These are phyloP conservation scores for Fusarium sp. DNA, from an alignment of 2,329 filamentous ascomycete genomes.

Conservation along the genomic window DNA sequence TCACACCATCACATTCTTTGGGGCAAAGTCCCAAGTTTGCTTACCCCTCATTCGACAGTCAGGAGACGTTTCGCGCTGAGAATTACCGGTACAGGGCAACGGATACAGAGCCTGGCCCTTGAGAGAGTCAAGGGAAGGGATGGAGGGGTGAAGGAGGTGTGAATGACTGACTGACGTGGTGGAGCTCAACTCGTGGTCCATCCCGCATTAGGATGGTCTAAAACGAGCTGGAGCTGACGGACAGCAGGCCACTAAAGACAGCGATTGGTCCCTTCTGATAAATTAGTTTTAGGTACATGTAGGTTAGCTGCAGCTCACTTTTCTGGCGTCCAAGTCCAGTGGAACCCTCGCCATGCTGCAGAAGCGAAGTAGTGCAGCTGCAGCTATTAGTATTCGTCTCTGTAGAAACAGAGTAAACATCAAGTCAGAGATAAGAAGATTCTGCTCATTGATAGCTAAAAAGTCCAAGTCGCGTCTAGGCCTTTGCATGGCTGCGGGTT, in stretches of 20 bases:
- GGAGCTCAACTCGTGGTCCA: slow-evolving; percentile 40
- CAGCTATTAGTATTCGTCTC: slow-evolving; percentile 32
- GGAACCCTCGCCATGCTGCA: slow-evolving; percentile 21
- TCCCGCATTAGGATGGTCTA: slow-evolving; percentile 41
- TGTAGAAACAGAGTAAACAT: slow-evolving; percentile 34
- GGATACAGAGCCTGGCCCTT: slow-evolving; percentile 23
- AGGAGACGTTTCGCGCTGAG: slow-evolving; percentile 39
- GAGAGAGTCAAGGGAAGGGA: slow-evolving; percentile 13
- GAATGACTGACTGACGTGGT: slow-evolving; percentile 30
- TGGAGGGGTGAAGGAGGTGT: slow-evolving; percentile 40
- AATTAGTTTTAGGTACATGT: slow-evolving; percentile 33
- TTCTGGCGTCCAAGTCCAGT: slow-evolving; percentile 4
- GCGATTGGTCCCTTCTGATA: slow-evolving; percentile 44
- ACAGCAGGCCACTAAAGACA: slow-evolving; percentile 29
- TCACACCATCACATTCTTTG: slow-evolving; percentile 38
- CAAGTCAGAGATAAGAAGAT: slow-evolving; percentile 10
- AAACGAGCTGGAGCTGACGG: slow-evolving; percentile 39
- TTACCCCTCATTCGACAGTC: slow-evolving; percentile 45
- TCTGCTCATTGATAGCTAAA: neutral
- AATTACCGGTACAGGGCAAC: slow-evolving; percentile 1
- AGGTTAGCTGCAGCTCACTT: slow-evolving; percentile 40
- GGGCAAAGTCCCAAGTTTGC: slow-evolving; percentile 35
- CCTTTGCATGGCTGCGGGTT: neutral
- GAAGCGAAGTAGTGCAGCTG: neutral
- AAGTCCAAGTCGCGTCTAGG: neutral